These are phyloP conservation scores for Phyllostachys edulis DNA, from an alignment of 176 grass and related monocot species.

Conservation along the genomic window DNA sequence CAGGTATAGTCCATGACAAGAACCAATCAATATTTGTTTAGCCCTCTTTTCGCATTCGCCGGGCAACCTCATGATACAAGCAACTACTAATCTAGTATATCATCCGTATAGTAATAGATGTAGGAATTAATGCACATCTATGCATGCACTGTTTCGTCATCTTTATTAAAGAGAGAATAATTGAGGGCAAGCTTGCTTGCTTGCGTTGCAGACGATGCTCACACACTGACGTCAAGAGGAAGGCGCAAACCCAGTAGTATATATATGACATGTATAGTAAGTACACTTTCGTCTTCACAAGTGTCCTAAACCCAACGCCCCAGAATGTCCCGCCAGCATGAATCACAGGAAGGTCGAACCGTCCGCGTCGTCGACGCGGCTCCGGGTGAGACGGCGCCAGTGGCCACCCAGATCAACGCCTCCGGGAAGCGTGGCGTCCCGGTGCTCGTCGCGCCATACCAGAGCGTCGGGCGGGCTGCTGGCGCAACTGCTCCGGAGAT, in stretches of 20 bases:
- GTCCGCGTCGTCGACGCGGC: background rate
- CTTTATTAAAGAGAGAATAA: background rate
- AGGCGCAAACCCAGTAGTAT: background rate
- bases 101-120: no score
- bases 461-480: background rate
- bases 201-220: background rate
- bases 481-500: background rate
- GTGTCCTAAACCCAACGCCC: background rate
- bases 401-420: background rate
- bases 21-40: background rate
- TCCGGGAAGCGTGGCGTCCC: conserved; percentile 5
- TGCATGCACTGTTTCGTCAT: background rate
- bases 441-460: conserved; percentile 9
- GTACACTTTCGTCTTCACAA: no score
- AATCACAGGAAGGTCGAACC: background rate
- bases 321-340: background rate
- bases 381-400: background rate
- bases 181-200: background rate
- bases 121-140: background rate
- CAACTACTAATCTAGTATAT: background rate
- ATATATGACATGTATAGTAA: background rate
- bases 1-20: background rate
- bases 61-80: background rate
- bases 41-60: background rate
- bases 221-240: background rate